Evolutionary conservation across 805 yeast genomes (phyloP), one percentile per base, ranked within the genome.

Genomic region (Candida qinlingensis): DNA sequence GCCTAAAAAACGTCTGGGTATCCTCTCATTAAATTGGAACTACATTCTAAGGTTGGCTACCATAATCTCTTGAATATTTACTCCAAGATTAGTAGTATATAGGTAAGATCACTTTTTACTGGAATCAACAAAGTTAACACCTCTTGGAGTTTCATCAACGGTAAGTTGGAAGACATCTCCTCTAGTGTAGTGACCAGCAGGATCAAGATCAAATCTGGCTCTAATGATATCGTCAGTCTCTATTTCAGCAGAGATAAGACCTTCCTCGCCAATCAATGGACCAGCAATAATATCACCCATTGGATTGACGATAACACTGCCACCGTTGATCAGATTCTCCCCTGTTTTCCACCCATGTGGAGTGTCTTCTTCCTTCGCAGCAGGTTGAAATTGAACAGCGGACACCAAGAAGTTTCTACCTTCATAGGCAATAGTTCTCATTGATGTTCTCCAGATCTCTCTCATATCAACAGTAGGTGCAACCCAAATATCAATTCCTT

Each of bases 401-500:
- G 70, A 62, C 19, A 73, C 62, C 28, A 69, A 58, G 52, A 69
- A 73, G 30, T 63, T 53, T 38, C 77, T 59, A 4, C 75, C 75
- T 52, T 73, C 75, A 55, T 60, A 65, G 9, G 67, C 75, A 43
- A 71, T 65, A 28, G 73, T 71, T 49, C 68, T 65, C 68, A 73
- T 71, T 4, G 69, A 66, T 5, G 69, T 61, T 51, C 66, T 61
- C 76, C 76, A 72, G 36, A 71, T 66, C n/a, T 68, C 72, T 37
- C 76, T 61, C 51, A 68, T 71, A 48, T 73, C 76, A 13, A 73
- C 74, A 12, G 75, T 70, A 46, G 77, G 77, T 4, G 76, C 76
- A 38, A 67, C 66, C 64, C 69, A 72, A 28, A 73, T 58, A 46
- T 68, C 66, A 13, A 72, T 53, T n/a, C 72, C 73, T 50, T 73